These are phyloP conservation scores for Bryoglossum gracile DNA, from an alignment of 495 filamentous ascomycete species.

Conservation along the genomic window DNA sequence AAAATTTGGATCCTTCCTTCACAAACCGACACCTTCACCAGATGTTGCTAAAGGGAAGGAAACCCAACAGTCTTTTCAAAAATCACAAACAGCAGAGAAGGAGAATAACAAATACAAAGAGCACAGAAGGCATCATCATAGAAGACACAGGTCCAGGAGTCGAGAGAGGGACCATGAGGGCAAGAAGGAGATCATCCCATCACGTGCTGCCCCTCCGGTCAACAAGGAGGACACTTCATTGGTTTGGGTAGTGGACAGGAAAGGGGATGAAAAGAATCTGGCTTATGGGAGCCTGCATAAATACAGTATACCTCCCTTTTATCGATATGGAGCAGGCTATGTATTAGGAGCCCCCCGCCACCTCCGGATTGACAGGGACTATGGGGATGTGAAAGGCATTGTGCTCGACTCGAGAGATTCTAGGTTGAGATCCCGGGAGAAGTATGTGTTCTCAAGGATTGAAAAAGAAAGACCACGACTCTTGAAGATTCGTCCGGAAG, in stretches of 20 bases:
- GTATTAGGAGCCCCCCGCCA: conserved; percentile 46
- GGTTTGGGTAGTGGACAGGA: conserved; percentile 43
- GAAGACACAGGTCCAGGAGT: conserved; percentile 11
- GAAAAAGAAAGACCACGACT: conserved; percentile 28
- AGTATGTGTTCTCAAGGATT: conserved; percentile 31
- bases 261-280: conserved; percentile 55
- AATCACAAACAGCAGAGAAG: no score
- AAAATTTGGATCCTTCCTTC: conserved; percentile 63
- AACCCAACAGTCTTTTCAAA: no score
- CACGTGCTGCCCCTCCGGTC: background rate
- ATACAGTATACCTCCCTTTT: conserved; percentile 53
- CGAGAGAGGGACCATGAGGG: conserved; percentile 14
- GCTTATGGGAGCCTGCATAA: conserved; percentile 54
- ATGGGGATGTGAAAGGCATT: conserved; percentile 38
- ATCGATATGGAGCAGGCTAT: conserved; percentile 49
- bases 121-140: conserved; percentile 2
- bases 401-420: conserved; percentile 30
- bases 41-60: conserved; percentile 1
- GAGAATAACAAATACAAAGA: conserved; percentile 13
- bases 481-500: conserved; percentile 31
- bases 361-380: conserved; percentile 47
- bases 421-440: conserved; percentile 24
- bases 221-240: conserved; percentile 5
- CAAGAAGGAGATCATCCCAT: background rate
- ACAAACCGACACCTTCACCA: conserved; percentile 29